phyloP scores from a whole-genome alignment of 352 stramenopile genomes.

The Stramenopiles sp. region DNA sequence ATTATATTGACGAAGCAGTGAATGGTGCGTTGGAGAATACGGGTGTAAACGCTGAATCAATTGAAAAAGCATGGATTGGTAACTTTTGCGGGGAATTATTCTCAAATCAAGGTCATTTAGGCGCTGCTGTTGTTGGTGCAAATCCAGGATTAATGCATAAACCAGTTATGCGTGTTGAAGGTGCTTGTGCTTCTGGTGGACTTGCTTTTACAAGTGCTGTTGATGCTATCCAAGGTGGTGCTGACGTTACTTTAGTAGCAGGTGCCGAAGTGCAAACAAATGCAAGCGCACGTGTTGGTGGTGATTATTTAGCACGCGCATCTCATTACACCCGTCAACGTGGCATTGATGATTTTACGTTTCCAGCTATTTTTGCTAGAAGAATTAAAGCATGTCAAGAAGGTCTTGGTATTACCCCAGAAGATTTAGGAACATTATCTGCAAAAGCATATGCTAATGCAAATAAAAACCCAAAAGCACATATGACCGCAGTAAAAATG shows the following conservation, averaged over 20 bases:
- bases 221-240: neutral
- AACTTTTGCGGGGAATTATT: neutral
- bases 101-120: neutral
- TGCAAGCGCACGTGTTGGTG: neutral
- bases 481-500: neutral
- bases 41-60: neutral
- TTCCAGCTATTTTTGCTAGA: neutral
- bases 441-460: neutral
- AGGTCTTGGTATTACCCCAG: neutral
- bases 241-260: neutral
- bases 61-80: neutral
- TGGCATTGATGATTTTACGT: neutral
- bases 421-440: neutral
- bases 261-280: neutral
- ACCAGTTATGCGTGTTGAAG: neutral
- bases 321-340: neutral
- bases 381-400: neutral
- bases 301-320: neutral
- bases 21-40: neutral
- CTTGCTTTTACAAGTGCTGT: neutral
- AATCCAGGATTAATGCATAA: neutral
- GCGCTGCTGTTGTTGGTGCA: neutral
- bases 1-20: neutral
- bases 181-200: neutral
- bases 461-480: neutral